Base-by-base conservation (phyloP, 495 filamentous ascomycete species). In the Amphirosellinia nigrospora region DNA sequence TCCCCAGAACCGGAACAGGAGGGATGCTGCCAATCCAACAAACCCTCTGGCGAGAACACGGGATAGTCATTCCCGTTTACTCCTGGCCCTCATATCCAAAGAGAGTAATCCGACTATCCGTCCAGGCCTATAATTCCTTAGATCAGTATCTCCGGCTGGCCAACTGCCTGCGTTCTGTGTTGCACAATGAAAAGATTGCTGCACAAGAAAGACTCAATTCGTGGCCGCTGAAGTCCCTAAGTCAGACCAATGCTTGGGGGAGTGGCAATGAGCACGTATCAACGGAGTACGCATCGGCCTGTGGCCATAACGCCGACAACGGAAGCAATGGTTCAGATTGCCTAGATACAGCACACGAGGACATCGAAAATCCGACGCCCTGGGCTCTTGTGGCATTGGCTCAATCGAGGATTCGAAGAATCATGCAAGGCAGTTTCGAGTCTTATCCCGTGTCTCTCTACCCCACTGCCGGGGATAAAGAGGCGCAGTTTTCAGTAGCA, bases 211-310 rank as follows among this genome's bases (percentile, higher is more conserved):
- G 28, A 36, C 36, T 61, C 32, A 61, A 61, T 6, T 19, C 58
- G 4, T 61, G 32, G 58, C 32, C 58, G 0, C 58, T 58, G 0
- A 58, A 58, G 30, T 58, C 53, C 13, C n/a, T 61, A 7, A 61
- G 15, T 13, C 36, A 61, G 19, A 26, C 58, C 0, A 13, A 61
- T 15, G 58, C 58, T 61, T 61, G 58, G 58, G n/a, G 2, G 8
- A 61, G 16, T 34, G 36, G 32, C 36, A 41, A 61, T 7, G 32
- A 41, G 21, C 0, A 41, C 4, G 34, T 15, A 61, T 36, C 58
- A 16, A 61, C 58, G 53, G 53, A 58, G 19, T 58, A 58, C 30
- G 53, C 53, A 19, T 58, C 53, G 10, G 53, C 53, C 30, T 58
- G 53, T 58, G 53, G 53, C 15, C 53, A 58, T 19, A 13, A 30